Evolutionary conservation across 768 basidiomycete species (phyloP).

Genomic region (Tulasnella sp.): DNA sequence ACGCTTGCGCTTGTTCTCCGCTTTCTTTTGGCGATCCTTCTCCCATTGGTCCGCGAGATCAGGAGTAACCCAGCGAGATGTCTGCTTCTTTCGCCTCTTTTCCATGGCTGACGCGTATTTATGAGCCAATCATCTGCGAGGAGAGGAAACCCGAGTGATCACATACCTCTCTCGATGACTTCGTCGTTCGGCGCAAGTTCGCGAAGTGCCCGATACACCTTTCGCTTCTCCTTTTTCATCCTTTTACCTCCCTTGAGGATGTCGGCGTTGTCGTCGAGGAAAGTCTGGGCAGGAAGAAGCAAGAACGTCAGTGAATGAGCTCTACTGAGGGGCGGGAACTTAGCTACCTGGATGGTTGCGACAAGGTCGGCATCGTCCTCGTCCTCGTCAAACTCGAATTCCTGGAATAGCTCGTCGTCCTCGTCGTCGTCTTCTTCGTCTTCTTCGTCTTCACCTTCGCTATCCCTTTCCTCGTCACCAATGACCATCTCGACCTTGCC

Average conservation of each 20-base stretch:
- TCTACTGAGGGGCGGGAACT: conserved; percentile 31
- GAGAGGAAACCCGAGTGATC: not conserved
- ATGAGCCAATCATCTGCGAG: not conserved
- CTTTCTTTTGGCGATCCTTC: conserved; percentile 79
- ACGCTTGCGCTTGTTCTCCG: conserved; percentile 64
- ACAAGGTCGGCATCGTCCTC: conserved; percentile 41
- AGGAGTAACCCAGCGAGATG: conserved; percentile 43
- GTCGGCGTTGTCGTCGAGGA: conserved; percentile 58
- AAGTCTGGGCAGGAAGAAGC: conserved; percentile 44
- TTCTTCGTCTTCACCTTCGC: conserved; percentile 37
- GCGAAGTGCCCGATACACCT: not conserved
- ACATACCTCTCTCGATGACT: not conserved
- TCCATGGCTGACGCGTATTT: not conserved
- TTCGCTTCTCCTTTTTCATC: conserved; percentile 14
- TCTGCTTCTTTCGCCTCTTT: not conserved
- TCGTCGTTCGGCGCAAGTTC: not conserved
- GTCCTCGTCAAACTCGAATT: conserved; percentile 35
- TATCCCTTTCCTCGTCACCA: conserved; percentile 30
- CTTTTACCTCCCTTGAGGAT: conserved; percentile 38
- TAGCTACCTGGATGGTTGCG: conserved; percentile 34
- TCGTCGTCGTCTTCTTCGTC: conserved; percentile 38
- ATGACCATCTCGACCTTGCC: conserved; percentile 39
- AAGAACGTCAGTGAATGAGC: conserved; percentile 8
- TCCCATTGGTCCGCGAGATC: conserved; percentile 70
- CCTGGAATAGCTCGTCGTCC: conserved; percentile 39